A percentile compares a stretch with the other conserved stretches of the same genome.
Evolutionary conservation across 345 rosid species (phyloP).

Genomic region (Citrus sinensis): DNA sequence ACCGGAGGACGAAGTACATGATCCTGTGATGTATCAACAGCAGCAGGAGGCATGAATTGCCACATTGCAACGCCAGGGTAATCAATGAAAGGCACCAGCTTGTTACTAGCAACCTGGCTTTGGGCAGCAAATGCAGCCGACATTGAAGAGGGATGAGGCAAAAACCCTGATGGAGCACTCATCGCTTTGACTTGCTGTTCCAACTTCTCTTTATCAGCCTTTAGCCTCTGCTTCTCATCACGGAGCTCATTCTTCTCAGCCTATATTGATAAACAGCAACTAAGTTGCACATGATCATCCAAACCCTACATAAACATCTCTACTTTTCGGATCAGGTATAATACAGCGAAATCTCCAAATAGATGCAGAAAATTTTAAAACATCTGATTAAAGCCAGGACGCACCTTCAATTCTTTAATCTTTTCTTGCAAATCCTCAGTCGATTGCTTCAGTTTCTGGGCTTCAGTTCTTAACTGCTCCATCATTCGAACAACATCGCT

Average conservation of each 20-base stretch:
- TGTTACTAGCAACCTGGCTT: conserved; percentile 18
- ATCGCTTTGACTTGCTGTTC: conserved; percentile 18
- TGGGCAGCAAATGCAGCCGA: conserved; percentile 11
- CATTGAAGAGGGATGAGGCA: conserved; percentile 6
- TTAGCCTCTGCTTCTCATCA: conserved; percentile 47
- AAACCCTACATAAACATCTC: neutral
- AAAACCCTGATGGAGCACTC: conserved; percentile 13
- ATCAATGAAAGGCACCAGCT: conserved; percentile 18
- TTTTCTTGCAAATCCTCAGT: conserved; percentile 29
- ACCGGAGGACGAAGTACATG: conserved; percentile 21
- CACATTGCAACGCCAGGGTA: conserved; percentile 24
- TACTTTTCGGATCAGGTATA: neutral
- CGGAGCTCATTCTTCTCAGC: conserved; percentile 57
- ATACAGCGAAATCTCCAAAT: neutral
- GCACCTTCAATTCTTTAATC: conserved; percentile 35
- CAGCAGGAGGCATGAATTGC: conserved; percentile 28
- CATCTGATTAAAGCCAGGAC: neutral
- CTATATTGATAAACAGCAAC: conserved; percentile 16
- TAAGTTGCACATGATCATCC: neutral
- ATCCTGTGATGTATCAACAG: conserved; percentile 21
- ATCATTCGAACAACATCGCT: conserved; percentile 32
- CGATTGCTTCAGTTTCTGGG: conserved; percentile 25
- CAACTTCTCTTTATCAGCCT: conserved; percentile 25
- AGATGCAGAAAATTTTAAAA: neutral
- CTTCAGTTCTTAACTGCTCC: conserved; percentile 26